Conservation (phyloP, 2,329 filamentous ascomycete genomes). For the Hymenoscyphus albidus region DNA sequence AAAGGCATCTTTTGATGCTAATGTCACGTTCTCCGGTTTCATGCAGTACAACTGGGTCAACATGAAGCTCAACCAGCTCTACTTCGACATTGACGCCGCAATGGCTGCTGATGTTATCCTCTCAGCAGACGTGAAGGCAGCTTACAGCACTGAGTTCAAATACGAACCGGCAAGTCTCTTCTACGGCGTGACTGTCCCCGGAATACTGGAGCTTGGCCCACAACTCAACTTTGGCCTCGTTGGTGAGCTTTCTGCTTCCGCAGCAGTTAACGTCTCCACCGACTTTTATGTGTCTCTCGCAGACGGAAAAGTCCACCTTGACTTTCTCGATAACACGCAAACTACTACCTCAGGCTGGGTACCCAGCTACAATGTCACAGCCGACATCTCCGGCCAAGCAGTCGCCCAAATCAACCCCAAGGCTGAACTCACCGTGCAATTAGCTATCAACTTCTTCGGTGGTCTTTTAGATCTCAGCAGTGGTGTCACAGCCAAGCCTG, state of each 20-base stretch:
- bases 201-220: conserved; percentile 39
- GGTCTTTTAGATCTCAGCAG: conserved; percentile 37
- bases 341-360: conserved; percentile 37
- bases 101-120: conserved; percentile 39
- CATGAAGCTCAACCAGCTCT: conserved; percentile 37
- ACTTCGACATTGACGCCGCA: conserved; percentile 42
- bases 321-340: conserved; percentile 35
- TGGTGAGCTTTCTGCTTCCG: conserved; percentile 37
- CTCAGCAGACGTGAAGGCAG: conserved; percentile 35
- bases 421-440: conserved; percentile 39
- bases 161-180: conserved; percentile 38
- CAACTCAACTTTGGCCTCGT: conserved; percentile 39
- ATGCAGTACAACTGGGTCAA: conserved; percentile 40
- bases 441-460: conserved; percentile 38
- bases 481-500: conserved; percentile 38
- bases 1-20: conserved; percentile 36
- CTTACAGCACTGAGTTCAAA: conserved; percentile 36
- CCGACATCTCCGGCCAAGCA: conserved; percentile 36
- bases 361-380: conserved; percentile 36
- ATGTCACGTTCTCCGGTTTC: conserved; percentile 41
- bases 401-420: conserved; percentile 36
- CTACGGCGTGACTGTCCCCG: conserved; percentile 40
- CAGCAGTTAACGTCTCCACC: conserved; percentile 34
- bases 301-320: conserved; percentile 39
- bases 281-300: conserved; percentile 35